These are phyloP conservation scores for Ochetophila trinervis DNA, from an alignment of 306 rosid species.

Conservation along the genomic window DNA sequence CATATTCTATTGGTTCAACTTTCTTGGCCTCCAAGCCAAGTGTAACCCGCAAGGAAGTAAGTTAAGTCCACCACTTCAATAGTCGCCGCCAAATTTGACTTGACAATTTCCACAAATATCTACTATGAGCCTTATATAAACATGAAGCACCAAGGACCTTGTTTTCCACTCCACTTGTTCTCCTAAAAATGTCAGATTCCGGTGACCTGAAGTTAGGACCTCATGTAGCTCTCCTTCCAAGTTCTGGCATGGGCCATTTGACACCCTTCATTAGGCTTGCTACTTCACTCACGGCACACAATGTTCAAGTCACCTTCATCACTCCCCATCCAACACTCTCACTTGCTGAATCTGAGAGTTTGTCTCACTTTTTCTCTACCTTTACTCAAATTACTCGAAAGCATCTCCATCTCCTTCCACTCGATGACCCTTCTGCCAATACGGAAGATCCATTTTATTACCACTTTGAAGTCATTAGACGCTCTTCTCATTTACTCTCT, in stretches of 20 bases:
- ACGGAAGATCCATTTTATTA: conserved; percentile 30
- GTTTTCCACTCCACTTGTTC: not conserved
- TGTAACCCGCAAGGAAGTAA: not conserved
- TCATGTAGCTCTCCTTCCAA: conserved; percentile 33
- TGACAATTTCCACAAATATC: not conserved
- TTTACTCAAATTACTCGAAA: conserved; percentile 25
- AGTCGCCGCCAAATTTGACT: too few relatives aligned
- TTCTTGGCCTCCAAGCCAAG: conserved; percentile 24
- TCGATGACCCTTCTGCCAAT: conserved; percentile 11
- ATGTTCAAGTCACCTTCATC: conserved; percentile 28
- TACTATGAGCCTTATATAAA: not conserved
- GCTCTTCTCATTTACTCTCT: conserved; percentile 25
- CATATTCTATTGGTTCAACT: conserved; percentile 2
- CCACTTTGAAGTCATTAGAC: conserved; percentile 26
- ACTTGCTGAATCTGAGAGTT: conserved; percentile 21
- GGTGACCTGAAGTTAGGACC: not conserved
- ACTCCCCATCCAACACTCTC: conserved; percentile 25
- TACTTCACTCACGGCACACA: conserved; percentile 3
- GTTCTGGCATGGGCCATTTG: conserved; percentile 33
- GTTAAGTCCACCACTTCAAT: not conserved
- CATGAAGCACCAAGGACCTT: not conserved
- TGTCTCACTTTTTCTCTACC: conserved; percentile 16
- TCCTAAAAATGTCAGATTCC: conserved; percentile 20
- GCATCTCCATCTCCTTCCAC: conserved; percentile 28
- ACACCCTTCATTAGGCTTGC: conserved; percentile 27